phyloP scores from a whole-genome alignment of 805 yeast species.

The Candida incommunis region DNA sequence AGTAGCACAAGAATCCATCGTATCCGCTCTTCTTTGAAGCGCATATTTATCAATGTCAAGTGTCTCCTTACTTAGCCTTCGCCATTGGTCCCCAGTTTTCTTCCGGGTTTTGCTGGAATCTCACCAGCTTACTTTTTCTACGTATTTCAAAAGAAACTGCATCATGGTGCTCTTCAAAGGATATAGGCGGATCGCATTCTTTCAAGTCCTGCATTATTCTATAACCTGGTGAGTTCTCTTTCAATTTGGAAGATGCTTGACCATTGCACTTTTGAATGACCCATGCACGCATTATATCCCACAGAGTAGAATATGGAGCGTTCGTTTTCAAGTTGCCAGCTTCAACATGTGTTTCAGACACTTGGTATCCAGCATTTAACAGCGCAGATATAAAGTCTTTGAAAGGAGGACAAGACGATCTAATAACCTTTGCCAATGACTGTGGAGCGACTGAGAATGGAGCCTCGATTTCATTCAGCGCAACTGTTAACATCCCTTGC shows the following conservation, averaged over 20 bases:
- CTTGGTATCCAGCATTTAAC: conserved; percentile 69
- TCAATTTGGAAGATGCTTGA: conserved; percentile 17
- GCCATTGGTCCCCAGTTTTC: conserved; percentile 97
- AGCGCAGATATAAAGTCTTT: conserved; percentile 61
- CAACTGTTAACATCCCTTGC: conserved; percentile 84
- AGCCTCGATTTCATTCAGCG: conserved; percentile 49
- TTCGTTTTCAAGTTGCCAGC: conserved; percentile 78
- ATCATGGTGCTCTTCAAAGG: conserved; percentile 46
- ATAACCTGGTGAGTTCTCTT: conserved; percentile 20
- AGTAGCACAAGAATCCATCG: too few species aligned
- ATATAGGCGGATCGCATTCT: conserved; percentile 19
- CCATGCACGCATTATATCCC: conserved; percentile 63
- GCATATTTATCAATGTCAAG: too few species aligned
- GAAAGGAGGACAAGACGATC: conserved; percentile 73
- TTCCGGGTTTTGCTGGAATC: conserved; percentile 86
- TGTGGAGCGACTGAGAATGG: conserved; percentile 82
- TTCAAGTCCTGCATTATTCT: conserved; percentile 15
- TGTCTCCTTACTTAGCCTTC: conserved; percentile 23
- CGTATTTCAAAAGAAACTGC: conserved; percentile 44
- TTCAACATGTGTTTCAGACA: conserved; percentile 80
- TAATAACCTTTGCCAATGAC: conserved; percentile 56
- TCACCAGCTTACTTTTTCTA: conserved; percentile 64
- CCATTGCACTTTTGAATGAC: conserved; percentile 27
- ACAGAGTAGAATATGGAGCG: conserved; percentile 71
- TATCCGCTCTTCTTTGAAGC: too few species aligned